Conservation (phyloP, 176 grass and related monocot species). For the Avena insularis region DNA sequence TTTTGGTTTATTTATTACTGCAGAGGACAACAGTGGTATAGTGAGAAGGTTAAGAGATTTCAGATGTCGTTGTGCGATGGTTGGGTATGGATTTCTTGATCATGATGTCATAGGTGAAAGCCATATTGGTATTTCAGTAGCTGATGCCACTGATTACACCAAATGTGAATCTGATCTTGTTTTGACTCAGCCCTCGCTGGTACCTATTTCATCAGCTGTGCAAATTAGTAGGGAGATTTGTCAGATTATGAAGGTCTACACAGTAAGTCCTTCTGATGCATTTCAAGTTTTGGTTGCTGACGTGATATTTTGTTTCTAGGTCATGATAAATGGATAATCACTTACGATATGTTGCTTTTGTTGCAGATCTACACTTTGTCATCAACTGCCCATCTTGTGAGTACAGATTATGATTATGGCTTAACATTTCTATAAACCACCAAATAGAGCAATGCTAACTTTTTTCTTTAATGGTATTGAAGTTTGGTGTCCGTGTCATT, state of each 20-base stretch:
- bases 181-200: slow-evolving; percentile 46
- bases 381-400: slow-evolving; percentile 59
- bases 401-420: slow-evolving; percentile 23
- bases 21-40: slow-evolving; percentile 54
- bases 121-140: slow-evolving; percentile 54
- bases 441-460: slow-evolving; percentile 33
- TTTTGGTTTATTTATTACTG: slow-evolving; percentile 47
- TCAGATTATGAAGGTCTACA: slow-evolving; percentile 45
- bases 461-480: slow-evolving; percentile 43
- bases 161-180: slow-evolving; percentile 64
- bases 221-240: slow-evolving; percentile 51
- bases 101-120: slow-evolving; percentile 59
- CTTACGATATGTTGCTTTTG: slow-evolving; percentile 20
- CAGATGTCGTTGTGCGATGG: slow-evolving; percentile 43
- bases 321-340: slow-evolving; percentile 39
- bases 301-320: background rate
- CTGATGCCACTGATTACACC: slow-evolving; percentile 57
- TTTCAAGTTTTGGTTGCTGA: slow-evolving; percentile 23
- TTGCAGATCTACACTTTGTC: slow-evolving; percentile 56
- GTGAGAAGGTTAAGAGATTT: slow-evolving; percentile 40
- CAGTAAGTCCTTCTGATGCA: slow-evolving; percentile 36
- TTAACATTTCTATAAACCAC: background rate
- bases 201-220: slow-evolving; percentile 46
- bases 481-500: slow-evolving; percentile 45
- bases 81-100: slow-evolving; percentile 55